A percentile compares a stretch with the other conserved stretches of the same genome.
Evolutionary conservation across 441 rosid species (phyloP).

Genomic region (Eruca vesicaria): DNA sequence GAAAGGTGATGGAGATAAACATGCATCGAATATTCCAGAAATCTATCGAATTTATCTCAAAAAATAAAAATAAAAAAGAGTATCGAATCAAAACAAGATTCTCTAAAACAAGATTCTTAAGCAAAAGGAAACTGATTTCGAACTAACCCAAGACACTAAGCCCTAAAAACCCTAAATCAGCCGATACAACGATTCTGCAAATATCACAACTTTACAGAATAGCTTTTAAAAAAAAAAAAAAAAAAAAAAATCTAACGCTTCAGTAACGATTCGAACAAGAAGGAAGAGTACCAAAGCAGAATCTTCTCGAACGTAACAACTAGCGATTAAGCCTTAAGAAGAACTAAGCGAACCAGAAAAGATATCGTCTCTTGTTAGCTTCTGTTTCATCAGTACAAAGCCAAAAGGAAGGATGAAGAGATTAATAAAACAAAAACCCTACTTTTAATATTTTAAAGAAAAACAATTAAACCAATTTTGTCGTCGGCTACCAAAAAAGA

Average conservation of each 20-base stretch:
- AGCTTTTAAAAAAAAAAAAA: background rate
- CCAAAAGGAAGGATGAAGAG: background rate
- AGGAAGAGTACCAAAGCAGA: background rate
- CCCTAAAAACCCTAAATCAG: conserved; percentile 14
- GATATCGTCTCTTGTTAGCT: background rate
- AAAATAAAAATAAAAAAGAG: no score
- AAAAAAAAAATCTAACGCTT: background rate
- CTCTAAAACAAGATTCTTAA: background rate
- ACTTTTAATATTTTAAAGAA: background rate
- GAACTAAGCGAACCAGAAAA: background rate
- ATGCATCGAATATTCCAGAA: background rate
- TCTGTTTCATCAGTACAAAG: conserved; percentile 10
- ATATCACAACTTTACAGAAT: background rate
- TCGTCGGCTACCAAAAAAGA: conserved; percentile 1
- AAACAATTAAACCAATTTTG: background rate
- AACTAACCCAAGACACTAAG: background rate
- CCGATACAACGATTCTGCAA: background rate
- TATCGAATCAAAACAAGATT: background rate
- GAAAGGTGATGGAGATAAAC: background rate
- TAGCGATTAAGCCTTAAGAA: background rate
- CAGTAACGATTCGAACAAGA: background rate
- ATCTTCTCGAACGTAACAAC: background rate
- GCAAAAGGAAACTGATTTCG: background rate
- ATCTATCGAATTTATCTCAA: background rate
- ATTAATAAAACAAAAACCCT: conserved; percentile 9